Evolutionary conservation across 148 eudicot genomes (phyloP).

Genomic region (Gaultheria prostrata): DNA sequence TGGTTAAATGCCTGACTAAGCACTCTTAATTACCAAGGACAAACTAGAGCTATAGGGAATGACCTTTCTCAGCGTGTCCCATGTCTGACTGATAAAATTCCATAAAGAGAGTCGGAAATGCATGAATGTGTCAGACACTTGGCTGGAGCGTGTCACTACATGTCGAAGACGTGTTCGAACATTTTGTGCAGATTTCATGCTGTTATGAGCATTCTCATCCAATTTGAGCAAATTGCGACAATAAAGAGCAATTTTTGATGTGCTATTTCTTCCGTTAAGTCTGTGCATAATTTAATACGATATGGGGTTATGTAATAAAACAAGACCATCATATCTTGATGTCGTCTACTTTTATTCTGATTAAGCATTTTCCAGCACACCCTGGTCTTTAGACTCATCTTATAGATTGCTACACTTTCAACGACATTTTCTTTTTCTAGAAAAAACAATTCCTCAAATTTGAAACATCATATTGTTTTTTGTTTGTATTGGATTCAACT

Average conservation of each 20-base stretch:
- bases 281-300: background rate
- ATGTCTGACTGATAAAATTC: background rate
- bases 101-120: background rate
- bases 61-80: background rate
- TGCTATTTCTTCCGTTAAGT: background rate
- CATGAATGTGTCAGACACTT: background rate
- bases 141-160: background rate
- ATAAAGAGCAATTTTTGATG: background rate
- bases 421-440: background rate
- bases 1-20: background rate
- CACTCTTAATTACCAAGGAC: background rate
- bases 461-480: background rate
- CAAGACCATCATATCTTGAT: constrained; percentile 8
- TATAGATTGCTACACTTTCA: background rate
- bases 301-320: background rate
- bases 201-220: background rate
- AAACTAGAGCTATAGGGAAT: too few relatives aligned
- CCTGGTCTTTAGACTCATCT: background rate
- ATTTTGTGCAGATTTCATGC: background rate
- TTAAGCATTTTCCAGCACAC: background rate
- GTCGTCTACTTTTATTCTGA: background rate
- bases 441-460: background rate
- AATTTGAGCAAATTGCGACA: background rate
- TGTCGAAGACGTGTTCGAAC: background rate
- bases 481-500: background rate